Evolutionary conservation across 2,329 filamentous ascomycete species (phyloP).

Genomic region (Sporothrix inflata): DNA sequence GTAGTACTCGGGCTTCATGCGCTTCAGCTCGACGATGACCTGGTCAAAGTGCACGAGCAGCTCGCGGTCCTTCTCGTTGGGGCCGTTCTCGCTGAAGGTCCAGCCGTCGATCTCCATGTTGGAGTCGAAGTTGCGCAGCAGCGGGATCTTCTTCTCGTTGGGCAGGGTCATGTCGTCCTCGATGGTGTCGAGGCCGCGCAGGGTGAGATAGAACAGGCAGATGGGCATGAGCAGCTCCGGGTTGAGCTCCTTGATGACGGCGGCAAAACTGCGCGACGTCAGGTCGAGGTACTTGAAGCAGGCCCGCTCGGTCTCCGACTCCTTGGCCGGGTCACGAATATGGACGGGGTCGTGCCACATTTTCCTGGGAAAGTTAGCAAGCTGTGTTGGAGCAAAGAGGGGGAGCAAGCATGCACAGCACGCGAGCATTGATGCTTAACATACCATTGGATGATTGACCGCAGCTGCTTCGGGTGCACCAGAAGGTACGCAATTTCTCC

Average conservation of each 20-base stretch:
- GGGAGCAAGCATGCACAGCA: slow-evolving; percentile 19
- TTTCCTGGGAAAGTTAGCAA: slow-evolving; percentile 65
- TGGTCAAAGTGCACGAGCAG: slow-evolving; percentile 90
- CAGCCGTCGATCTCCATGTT: slow-evolving; percentile 83
- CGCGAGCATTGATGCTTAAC: slow-evolving; percentile 57
- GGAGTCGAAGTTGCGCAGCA: slow-evolving; percentile 80
- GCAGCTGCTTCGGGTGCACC: slow-evolving; percentile 76
- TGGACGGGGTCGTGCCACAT: slow-evolving; percentile 96
- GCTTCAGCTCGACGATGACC: slow-evolving; percentile 83
- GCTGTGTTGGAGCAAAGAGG: not conserved
- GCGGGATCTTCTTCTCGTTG: slow-evolving; percentile 78
- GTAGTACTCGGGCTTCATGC: slow-evolving; percentile 81
- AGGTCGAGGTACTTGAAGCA: slow-evolving; percentile 85
- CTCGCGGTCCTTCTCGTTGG: slow-evolving; percentile 91
- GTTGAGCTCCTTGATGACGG: slow-evolving; percentile 94
- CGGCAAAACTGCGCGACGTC: slow-evolving; percentile 90
- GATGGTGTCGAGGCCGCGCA: slow-evolving; percentile 94
- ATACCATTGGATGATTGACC: slow-evolving; percentile 92
- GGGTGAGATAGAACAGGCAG: slow-evolving; percentile 84
- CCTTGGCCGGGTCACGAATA: slow-evolving; percentile 74
- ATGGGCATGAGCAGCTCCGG: slow-evolving; percentile 90
- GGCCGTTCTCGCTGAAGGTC: slow-evolving; percentile 84
- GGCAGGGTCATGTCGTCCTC: slow-evolving; percentile 97
- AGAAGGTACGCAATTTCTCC: slow-evolving; percentile 68
- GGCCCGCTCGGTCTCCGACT: slow-evolving; percentile 71